phyloP scores from a whole-genome alignment of 176 grass and related monocot species.

The Miscanthus lutarioriparius region DNA sequence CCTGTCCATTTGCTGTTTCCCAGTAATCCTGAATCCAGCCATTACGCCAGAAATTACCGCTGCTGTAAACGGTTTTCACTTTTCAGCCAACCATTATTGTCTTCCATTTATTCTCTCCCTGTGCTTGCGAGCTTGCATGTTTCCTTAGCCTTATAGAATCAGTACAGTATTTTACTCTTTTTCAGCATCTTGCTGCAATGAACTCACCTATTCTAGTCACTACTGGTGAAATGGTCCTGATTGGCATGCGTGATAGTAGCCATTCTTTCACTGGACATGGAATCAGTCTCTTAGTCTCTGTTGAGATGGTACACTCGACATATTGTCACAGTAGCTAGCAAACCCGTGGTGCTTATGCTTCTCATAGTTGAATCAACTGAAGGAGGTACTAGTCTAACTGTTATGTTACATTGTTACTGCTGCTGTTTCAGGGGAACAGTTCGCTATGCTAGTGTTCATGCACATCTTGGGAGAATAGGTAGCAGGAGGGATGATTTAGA shows the following conservation, averaged over 20 bases:
- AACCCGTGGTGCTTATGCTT: slow-evolving; percentile 9
- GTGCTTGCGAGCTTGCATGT: neutral
- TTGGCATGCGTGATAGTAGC: slow-evolving; percentile 2
- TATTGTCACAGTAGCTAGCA: slow-evolving; percentile 12
- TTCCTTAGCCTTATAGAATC: neutral
- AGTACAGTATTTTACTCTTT: neutral
- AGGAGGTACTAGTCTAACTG: slow-evolving; percentile 28
- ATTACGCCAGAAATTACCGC: neutral
- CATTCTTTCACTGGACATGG: neutral
- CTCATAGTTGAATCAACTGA: slow-evolving; percentile 23
- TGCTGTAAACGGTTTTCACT: neutral
- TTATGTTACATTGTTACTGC: slow-evolving; percentile 18
- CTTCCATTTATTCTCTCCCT: neutral
- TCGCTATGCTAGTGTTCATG: slow-evolving; percentile 97
- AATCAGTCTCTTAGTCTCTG: neutral
- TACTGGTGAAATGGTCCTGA: neutral
- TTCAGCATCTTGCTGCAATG: neutral
- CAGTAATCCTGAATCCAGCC: neutral
- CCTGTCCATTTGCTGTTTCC: neutral
- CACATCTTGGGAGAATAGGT: slow-evolving; percentile 91
- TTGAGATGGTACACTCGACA: slow-evolving; percentile 20
- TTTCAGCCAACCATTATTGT: slow-evolving; percentile 11
- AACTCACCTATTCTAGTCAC: neutral
- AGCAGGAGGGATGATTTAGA: slow-evolving; percentile 99
- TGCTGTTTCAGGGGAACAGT: slow-evolving; percentile 83